A percentile compares a stretch with the other conserved stretches of the same genome.
Conservation (phyloP, 768 basidiomycete genomes). For the Russula compacta region DNA sequence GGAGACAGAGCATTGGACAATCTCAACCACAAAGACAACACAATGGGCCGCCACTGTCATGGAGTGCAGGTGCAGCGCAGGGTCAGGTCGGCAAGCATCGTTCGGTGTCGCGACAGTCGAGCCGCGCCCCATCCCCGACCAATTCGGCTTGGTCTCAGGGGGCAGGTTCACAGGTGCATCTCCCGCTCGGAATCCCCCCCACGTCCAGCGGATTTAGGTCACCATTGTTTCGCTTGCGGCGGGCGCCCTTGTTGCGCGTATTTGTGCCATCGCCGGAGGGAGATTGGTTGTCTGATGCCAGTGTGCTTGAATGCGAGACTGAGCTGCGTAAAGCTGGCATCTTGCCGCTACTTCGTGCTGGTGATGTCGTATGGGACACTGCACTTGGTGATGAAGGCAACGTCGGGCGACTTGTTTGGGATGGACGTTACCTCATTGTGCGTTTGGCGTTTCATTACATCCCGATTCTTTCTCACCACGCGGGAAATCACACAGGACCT, state of each 20-base stretch:
- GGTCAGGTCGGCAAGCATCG: conserved; percentile 4
- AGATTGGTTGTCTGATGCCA: conserved; percentile 76
- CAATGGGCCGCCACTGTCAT: conserved; percentile 16
- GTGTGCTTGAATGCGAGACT: conserved; percentile 73
- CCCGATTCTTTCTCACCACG: neutral
- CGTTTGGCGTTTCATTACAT: conserved; percentile 27
- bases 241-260: conserved; percentile 69
- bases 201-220: conserved; percentile 41
- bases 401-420: conserved; percentile 77
- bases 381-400: conserved; percentile 84
- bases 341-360: conserved; percentile 50
- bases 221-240: conserved; percentile 58
- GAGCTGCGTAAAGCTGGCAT: conserved; percentile 69
- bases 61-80: conserved; percentile 16
- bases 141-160: conserved; percentile 39
- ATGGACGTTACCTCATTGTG: conserved; percentile 81
- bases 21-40: conserved; percentile 3
- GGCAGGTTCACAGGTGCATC: conserved; percentile 26
- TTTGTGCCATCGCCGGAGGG: conserved; percentile 84
- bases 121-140: conserved; percentile 61
- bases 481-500: conserved; percentile 47
- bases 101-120: conserved; percentile 36
- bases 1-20: conserved; percentile 8
- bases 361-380: conserved; percentile 82
- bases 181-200: conserved; percentile 6